These are phyloP conservation scores for Tylopilus subfusipes DNA, from an alignment of 768 basidiomycete species.

Conservation along the genomic window DNA sequence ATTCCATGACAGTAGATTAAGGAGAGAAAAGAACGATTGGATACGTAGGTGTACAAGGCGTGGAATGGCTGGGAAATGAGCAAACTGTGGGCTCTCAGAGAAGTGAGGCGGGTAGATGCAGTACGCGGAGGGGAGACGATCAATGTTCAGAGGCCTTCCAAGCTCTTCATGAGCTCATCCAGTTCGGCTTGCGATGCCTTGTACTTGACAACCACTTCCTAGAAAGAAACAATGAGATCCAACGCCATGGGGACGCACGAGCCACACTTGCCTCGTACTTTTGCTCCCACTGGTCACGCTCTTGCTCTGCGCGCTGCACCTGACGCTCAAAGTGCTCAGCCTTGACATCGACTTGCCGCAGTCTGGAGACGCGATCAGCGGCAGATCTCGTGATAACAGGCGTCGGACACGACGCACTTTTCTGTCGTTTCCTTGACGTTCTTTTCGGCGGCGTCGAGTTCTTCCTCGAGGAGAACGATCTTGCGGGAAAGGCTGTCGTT, in stretches of 20 bases:
- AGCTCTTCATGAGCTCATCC: conserved; percentile 73
- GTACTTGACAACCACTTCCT: conserved; percentile 76
- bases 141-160: conserved; percentile 60
- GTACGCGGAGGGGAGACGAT: neutral
- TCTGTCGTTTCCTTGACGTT: conserved; percentile 95
- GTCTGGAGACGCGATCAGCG: conserved; percentile 44
- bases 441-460: conserved; percentile 94
- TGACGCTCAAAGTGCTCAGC: conserved; percentile 98
- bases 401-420: conserved; percentile 59
- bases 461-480: conserved; percentile 89
- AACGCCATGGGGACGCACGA: neutral
- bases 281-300: conserved; percentile 91
- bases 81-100: conserved; percentile 2
- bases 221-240: conserved; percentile 12
- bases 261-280: conserved; percentile 77
- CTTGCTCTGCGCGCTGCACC: conserved; percentile 79
- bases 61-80: conserved; percentile 17
- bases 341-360: conserved; percentile 96
- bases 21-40: conserved; percentile 14
- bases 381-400: conserved; percentile 13
- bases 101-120: conserved; percentile 1
- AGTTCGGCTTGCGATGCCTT: conserved; percentile 72
- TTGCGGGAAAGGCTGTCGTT: conserved; percentile 78
- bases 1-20: conserved; percentile 23
- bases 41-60: conserved; percentile 21